Percentiles rank a stretch among this genome's conserved stretches.
phyloP scores from a whole-genome alignment of 495 filamentous ascomycete genomes.

The Daldinia bambusicola region DNA sequence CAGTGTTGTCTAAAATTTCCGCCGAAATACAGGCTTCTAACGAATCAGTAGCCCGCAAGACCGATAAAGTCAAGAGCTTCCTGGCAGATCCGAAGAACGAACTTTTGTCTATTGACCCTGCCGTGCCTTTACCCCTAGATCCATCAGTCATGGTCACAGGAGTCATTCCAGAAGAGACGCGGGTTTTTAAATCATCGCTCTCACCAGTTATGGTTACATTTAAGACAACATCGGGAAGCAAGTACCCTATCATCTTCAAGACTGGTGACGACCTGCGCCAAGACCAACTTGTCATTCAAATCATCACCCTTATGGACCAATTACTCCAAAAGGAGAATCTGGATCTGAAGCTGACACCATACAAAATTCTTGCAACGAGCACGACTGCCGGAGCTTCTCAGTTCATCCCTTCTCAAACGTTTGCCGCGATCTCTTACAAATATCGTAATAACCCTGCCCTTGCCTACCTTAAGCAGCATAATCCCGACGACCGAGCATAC shows the following conservation, averaged over 20 bases:
- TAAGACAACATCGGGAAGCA: constrained; percentile 76
- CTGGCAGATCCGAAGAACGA: constrained; percentile 92
- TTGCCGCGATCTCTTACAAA: constrained; percentile 82
- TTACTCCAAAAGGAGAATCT: constrained; percentile 96
- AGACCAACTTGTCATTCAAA: constrained; percentile 97
- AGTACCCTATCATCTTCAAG: constrained; percentile 96
- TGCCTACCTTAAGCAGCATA: constrained; percentile 87
- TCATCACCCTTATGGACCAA: constrained; percentile 97
- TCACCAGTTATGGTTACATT: constrained; percentile 92
- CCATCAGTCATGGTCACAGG: constrained; percentile 82
- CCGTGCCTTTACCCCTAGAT: constrained; percentile 88
- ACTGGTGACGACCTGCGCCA: constrained; percentile 96
- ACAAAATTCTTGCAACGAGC: constrained; percentile 93
- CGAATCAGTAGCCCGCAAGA: constrained; percentile 79
- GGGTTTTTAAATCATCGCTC: constrained; percentile 94
- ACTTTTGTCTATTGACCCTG: constrained; percentile 80
- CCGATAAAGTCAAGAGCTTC: constrained; percentile 81
- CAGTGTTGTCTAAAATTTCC: constrained; percentile 86
- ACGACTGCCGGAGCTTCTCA: constrained; percentile 90
- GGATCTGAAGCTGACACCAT: constrained; percentile 93
- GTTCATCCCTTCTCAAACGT: constrained; percentile 85
- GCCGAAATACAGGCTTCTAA: constrained; percentile 86
- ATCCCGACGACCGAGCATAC: constrained; percentile 84
- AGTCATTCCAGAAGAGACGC: constrained; percentile 82
- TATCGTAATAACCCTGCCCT: constrained; percentile 78